These are phyloP conservation scores for Bondarzewia mesenterica DNA, from an alignment of 1,284 basidiomycete genomes.

Conservation along the genomic window DNA sequence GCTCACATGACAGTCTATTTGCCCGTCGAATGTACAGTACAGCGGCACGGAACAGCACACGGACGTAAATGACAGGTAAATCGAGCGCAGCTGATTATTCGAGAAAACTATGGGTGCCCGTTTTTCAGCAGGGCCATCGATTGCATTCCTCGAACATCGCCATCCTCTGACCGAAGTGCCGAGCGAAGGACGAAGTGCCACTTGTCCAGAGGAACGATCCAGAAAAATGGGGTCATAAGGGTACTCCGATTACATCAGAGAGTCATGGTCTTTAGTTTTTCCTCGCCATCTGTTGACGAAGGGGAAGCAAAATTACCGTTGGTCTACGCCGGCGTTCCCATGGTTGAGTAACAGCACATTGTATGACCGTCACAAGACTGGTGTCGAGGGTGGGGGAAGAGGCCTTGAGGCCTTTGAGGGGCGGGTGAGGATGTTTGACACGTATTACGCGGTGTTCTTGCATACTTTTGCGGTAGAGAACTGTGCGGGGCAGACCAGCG, in stretches of 20 bases:
- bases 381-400: too few species aligned
- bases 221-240: neutral
- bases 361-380: neutral
- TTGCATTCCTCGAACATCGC: too few species aligned
- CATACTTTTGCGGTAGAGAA: neutral
- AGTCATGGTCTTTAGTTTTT: neutral
- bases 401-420: too few species aligned
- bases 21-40: too few species aligned
- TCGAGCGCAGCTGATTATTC: too few species aligned
- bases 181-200: neutral
- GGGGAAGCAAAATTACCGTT: neutral
- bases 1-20: too few species aligned
- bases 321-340: neutral
- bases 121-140: too few species aligned
- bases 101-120: too few species aligned
- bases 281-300: neutral
- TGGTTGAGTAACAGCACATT: neutral
- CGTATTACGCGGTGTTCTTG: neutral
- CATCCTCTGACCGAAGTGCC: too few species aligned
- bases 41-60: too few species aligned
- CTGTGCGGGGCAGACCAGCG: neutral
- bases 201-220: neutral
- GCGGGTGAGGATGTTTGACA: neutral
- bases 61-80: too few species aligned
- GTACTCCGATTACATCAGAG: neutral